These are phyloP conservation scores for Cinnamomum micranthum DNA, from an alignment of 164 flowering plant genomes.

Conservation along the genomic window DNA sequence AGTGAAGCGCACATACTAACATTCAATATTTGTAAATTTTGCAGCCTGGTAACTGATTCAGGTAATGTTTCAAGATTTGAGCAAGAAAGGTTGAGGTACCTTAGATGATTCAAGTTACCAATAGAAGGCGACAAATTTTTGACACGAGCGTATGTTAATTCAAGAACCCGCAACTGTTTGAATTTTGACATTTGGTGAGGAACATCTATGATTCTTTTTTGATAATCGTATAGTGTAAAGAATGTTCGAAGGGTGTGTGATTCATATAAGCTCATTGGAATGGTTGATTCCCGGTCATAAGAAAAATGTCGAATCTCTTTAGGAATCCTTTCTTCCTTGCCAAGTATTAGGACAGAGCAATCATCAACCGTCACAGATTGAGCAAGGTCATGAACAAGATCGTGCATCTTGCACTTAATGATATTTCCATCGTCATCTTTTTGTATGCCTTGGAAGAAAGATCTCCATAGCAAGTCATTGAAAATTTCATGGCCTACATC, in stretches of 20 bases:
- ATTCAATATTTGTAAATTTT: constrained; percentile 5
- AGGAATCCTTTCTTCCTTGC: background rate
- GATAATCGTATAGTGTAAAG: background rate
- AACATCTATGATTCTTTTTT: background rate
- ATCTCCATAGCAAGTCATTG: background rate
- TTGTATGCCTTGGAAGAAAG: background rate
- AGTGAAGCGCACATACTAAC: constrained; percentile 10
- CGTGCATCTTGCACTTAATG: constrained; percentile 11
- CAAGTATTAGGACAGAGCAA: background rate
- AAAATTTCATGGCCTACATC: constrained; percentile 1
- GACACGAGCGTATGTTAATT: background rate
- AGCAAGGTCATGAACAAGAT: constrained; percentile 13
- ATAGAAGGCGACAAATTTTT: background rate
- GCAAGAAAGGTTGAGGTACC: constrained; percentile 12
- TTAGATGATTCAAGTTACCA: constrained; percentile 10
- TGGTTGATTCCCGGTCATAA: background rate
- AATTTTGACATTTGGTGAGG: background rate
- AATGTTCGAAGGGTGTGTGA: constrained; percentile 2
- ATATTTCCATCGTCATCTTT: constrained; percentile 5
- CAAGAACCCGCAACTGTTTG: constrained; percentile 2
- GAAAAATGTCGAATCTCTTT: constrained; percentile 7
- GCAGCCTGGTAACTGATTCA: constrained; percentile 3
- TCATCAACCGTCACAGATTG: background rate
- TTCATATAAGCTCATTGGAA: background rate
- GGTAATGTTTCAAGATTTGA: constrained; percentile 9